A percentile compares a stretch with the other conserved stretches of the same genome.
Evolutionary conservation across 2,329 filamentous ascomycete genomes (phyloP).

Genomic region (Neocucurbitaria cava): DNA sequence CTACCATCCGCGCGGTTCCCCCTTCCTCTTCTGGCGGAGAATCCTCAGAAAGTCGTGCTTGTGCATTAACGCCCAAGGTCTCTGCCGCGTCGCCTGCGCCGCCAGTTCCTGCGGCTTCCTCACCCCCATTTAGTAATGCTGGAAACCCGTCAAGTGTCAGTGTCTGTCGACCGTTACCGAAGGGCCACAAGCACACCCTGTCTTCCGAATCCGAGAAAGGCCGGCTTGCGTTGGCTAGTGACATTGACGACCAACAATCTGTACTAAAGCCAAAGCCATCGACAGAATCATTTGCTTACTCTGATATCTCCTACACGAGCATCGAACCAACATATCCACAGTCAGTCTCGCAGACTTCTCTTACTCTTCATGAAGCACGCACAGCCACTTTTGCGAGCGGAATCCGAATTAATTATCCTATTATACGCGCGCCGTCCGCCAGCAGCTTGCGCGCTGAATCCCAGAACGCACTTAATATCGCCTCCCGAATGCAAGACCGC

Average conservation of each 20-base stretch:
- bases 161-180: conserved; percentile 30
- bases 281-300: conserved; percentile 45
- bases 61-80: conserved; percentile 46
- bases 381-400: conserved; percentile 44
- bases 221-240: conserved; percentile 43
- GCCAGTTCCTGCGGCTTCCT: conserved; percentile 33
- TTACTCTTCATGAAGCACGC: conserved; percentile 45
- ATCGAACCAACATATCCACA: conserved; percentile 37
- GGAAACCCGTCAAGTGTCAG: conserved; percentile 38
- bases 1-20: conserved; percentile 48
- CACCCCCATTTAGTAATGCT: conserved; percentile 31
- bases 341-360: conserved; percentile 35
- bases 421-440: conserved; percentile 45
- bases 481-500: conserved; percentile 50
- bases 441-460: conserved; percentile 46
- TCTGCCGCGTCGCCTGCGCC: conserved; percentile 48
- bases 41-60: conserved; percentile 35
- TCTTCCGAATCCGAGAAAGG: conserved; percentile 38
- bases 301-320: conserved; percentile 43
- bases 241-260: conserved; percentile 38
- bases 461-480: conserved; percentile 40
- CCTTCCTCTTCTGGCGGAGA: conserved; percentile 46
- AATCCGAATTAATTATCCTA: conserved; percentile 44
- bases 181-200: conserved; percentile 31
- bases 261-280: conserved; percentile 37